Percentiles rank a stretch among this genome's conserved stretches.
phyloP scores from a whole-genome alignment of 305 asterid species.

The Rubia balearica region DNA sequence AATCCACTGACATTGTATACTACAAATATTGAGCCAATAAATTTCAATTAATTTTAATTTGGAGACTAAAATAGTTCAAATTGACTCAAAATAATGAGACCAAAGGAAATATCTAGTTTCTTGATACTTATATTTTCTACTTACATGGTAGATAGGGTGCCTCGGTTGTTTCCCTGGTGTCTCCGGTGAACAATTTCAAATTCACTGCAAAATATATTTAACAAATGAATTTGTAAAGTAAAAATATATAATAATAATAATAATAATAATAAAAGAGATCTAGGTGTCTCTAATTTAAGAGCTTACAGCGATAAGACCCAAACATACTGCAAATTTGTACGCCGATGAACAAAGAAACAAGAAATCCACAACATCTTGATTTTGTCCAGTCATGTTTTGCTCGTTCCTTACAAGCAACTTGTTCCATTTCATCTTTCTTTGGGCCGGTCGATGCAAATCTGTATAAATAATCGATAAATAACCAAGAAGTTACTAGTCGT shows the following conservation, averaged over 20 bases:
- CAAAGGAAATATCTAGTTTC: not conserved
- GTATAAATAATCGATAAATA: too few relatives aligned
- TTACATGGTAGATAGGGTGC: slow-evolving; percentile 23
- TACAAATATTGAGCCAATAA: not conserved
- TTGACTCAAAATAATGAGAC: too few relatives aligned
- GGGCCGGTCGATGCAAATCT: too few relatives aligned
- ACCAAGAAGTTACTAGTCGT: too few relatives aligned
- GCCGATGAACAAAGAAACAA: slow-evolving; percentile 25
- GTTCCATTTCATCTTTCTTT: slow-evolving; percentile 1
- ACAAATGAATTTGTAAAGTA: not conserved
- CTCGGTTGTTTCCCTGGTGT: not conserved
- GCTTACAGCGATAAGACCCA: slow-evolving; percentile 19
- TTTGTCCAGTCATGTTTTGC: slow-evolving; percentile 23
- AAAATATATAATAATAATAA: not conserved
- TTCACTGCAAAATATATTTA: slow-evolving; percentile 15
- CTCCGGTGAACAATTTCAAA: slow-evolving; percentile 20
- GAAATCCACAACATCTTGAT: slow-evolving; percentile 23
- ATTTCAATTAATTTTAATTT: not conserved
- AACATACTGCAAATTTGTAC: slow-evolving; percentile 22
- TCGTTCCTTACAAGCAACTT: slow-evolving; percentile 16
- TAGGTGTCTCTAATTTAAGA: not conserved
- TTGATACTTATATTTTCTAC: slow-evolving; percentile 1
- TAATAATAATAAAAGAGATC: not conserved
- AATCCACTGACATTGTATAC: not conserved
- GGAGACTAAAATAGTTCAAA: too few relatives aligned